phyloP scores from a whole-genome alignment of 1,139 yeast genomes.

The Geotrichum restrictum region DNA sequence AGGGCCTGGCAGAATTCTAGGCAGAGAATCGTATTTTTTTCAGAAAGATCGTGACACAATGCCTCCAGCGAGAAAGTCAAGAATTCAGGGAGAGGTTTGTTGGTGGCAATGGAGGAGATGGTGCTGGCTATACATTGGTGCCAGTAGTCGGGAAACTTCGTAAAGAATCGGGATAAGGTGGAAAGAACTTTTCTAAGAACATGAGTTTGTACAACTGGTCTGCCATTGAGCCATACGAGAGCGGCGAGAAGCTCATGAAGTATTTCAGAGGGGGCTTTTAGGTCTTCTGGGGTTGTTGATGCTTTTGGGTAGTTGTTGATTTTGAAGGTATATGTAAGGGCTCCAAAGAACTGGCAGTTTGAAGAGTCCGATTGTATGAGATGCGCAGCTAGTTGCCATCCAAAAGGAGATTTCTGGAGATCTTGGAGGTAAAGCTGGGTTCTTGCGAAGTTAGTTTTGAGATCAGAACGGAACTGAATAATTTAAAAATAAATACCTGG shows the following conservation, averaged over 20 bases:
- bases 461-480: too few relatives aligned
- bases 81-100: not conserved
- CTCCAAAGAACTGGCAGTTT: constrained; percentile 58
- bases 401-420: constrained; percentile 49
- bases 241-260: constrained; percentile 32
- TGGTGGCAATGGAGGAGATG: constrained; percentile 16
- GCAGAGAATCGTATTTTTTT: constrained; percentile 12
- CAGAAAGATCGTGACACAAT: constrained; percentile 5
- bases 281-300: not conserved
- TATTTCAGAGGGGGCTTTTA: constrained; percentile 21
- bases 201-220: constrained; percentile 26
- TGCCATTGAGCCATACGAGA: constrained; percentile 25
- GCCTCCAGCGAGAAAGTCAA: constrained; percentile 3
- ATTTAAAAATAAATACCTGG: constrained; percentile 8
- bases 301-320: constrained; percentile 35
- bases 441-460: constrained; percentile 13
- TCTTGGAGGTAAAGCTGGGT: constrained; percentile 48
- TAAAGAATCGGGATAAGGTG: constrained; percentile 32
- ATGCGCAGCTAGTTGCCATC: constrained; percentile 47
- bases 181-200: constrained; percentile 39
- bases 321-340: constrained; percentile 54
- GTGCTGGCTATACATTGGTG: constrained; percentile 27
- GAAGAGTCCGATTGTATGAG: constrained; percentile 43
- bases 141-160: constrained; percentile 38
- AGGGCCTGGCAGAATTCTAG: constrained; percentile 31